Base-by-base conservation (phyloP, 352 stramenopile genomes). In the Phytopythium montanum region DNA sequence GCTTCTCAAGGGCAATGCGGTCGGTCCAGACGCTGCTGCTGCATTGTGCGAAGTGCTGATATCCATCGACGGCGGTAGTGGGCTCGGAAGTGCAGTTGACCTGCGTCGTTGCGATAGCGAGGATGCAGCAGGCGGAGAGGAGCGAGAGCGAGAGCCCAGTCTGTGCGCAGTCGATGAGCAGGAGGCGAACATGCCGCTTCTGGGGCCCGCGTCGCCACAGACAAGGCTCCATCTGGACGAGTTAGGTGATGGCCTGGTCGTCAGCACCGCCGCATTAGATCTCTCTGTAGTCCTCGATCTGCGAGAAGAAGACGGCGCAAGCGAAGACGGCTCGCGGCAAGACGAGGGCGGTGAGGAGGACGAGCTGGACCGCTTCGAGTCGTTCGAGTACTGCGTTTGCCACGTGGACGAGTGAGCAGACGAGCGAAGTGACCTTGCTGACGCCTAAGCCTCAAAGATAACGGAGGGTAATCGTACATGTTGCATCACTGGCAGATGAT, bases 361-460 rank as follows among this genome's bases (percentile, higher is more conserved):
- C 2, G 38, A 59, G 7, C 26, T 50, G 25, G 53, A 59, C 36
- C 38, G 53, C 28, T 59, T 59, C 25, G 13, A 49, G 12, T 59
- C 53, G 28, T 59, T 59, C 28, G 53, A 59, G 14, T 59, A 59
- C 38, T 59, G 21, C 25, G 39, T 59, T 26, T 49, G 34, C 36
- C 53, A 59, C 23, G 38, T 59, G 6, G 53, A 48, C 31, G 51
- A 18, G 33, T 42, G 12, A 19, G 33, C 21, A 5, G 51, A 41
- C 21, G 14, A 19, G 3, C 10, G 1, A 25, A 33, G 9, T 12
- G 21, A 26, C 14, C 44, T 0, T 12, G 2, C 21, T n/a, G 10
- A 19, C 3, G 12, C 21, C 7, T 50, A 50, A 50, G 44, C 28
- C 18, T 21, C 38, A 19, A n/a, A n/a, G n/a, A n/a, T n/a, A n/a